Percentiles rank a stretch among this genome's conserved stretches.
Conservation (phyloP, 73 alveolate species). For the Paramecium octaurelia region DNA sequence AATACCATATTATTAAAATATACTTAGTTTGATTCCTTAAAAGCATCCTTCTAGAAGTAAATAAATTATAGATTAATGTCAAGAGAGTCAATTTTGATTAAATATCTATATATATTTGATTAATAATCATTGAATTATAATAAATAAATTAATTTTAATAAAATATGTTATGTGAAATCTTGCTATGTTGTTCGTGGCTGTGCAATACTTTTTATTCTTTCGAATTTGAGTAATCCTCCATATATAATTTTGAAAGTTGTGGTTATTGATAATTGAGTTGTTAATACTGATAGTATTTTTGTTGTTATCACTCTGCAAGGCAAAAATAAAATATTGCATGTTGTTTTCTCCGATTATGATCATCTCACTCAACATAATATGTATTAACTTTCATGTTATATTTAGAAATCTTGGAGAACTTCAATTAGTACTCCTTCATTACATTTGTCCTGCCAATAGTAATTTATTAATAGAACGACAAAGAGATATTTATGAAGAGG, state of each 20-base stretch:
- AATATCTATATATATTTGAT: neutral
- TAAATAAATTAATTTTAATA: neutral
- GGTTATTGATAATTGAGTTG: neutral
- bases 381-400: neutral
- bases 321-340: neutral
- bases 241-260: neutral
- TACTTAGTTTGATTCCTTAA: neutral
- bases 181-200: neutral
- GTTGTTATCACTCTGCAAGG: neutral
- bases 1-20: neutral
- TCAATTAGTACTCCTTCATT: neutral
- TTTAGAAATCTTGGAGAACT: neutral
- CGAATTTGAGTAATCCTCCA: neutral
- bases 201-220: neutral
- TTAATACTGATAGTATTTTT: neutral
- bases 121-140: neutral
- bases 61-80: neutral
- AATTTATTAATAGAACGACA: neutral
- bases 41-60: slow-evolving; percentile 25
- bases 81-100: neutral
- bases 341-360: neutral
- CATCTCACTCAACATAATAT: neutral
- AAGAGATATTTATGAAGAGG: neutral
- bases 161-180: neutral
- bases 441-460: neutral